Evolutionary conservation across 306 rosid species (phyloP).

Genomic region (Luffa aegyptiaca): DNA sequence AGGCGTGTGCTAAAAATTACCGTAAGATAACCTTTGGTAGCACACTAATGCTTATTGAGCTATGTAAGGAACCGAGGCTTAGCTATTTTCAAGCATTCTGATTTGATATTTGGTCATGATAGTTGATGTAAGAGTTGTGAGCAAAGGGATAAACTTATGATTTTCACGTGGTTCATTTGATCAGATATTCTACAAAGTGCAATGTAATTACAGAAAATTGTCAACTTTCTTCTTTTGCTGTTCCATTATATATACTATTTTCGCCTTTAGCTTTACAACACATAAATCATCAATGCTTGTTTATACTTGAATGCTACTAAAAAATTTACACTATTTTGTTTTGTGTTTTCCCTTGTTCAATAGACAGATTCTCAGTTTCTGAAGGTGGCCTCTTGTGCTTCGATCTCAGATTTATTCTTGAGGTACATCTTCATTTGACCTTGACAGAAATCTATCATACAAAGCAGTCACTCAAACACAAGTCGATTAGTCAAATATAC

Average conservation of each 20-base stretch:
- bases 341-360: slow-evolving; percentile 17
- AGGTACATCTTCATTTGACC: slow-evolving; percentile 34
- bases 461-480: background rate
- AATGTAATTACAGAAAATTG: background rate
- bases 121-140: background rate
- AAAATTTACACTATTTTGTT: background rate
- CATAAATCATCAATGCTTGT: background rate
- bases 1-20: background rate
- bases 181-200: background rate
- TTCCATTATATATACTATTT: background rate
- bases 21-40: background rate
- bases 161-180: background rate
- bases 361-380: slow-evolving; percentile 48
- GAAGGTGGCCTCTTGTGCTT: slow-evolving; percentile 68
- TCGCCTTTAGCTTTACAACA: background rate
- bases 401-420: slow-evolving; percentile 57
- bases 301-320: background rate
- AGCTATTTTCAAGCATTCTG: background rate
- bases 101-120: background rate
- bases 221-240: background rate
- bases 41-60: background rate
- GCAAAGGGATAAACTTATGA: background rate
- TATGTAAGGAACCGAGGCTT: background rate
- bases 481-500: background rate
- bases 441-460: background rate